Base-by-base conservation (phyloP, 2,329 filamentous ascomycete genomes). In the Claviceps sorghi region DNA sequence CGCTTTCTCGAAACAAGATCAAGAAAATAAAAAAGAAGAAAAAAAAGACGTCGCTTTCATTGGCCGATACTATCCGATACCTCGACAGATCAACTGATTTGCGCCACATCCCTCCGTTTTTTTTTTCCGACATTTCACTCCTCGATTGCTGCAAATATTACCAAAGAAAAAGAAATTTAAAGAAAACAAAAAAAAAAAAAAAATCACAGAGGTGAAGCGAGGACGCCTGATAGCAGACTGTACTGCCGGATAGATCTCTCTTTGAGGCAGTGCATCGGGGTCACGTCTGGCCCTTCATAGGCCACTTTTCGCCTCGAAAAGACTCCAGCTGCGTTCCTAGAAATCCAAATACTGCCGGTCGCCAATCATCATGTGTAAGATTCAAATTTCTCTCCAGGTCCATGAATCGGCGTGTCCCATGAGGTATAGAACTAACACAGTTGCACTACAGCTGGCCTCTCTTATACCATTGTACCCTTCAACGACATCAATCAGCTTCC, bases 391-490 rank as follows among this genome's bases (percentile, higher is more conserved):
- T 34, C 4, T 22, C 21, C 13, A 22, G 11, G 2, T 22, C 6
- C 11, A 46, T 22, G n/a, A 15, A 15, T 38, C 11, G 22, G 34
- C 17, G 9, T 34, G 10, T 2, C 10, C 30, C 17, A n/a, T 17
- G 13, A 26, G 41, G 17, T 5, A 34, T 38, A 5, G 0, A 4
- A 45, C 50, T 54, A 36, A 54, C 36, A 26, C n/a, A 46, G 17
- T 49, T 10, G n/a, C 26, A 13, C 11, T 26, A 4, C 36, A 55
- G 51, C 46, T 21, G 53, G 56, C 30, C 48, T 55, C 4, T 50
- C 62, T 42, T 79, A 76, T 13, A 79, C 77, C 6, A 71, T 83
- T 56, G 70, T 80, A 43, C 79, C 79, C 48, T 78, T 82, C 59
- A 58, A 61, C 47, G 66, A 72, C 43, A 56, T 53, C 22, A 53